phyloP scores from a whole-genome alignment of 805 yeast genomes.

The Candida ipomoeae region DNA sequence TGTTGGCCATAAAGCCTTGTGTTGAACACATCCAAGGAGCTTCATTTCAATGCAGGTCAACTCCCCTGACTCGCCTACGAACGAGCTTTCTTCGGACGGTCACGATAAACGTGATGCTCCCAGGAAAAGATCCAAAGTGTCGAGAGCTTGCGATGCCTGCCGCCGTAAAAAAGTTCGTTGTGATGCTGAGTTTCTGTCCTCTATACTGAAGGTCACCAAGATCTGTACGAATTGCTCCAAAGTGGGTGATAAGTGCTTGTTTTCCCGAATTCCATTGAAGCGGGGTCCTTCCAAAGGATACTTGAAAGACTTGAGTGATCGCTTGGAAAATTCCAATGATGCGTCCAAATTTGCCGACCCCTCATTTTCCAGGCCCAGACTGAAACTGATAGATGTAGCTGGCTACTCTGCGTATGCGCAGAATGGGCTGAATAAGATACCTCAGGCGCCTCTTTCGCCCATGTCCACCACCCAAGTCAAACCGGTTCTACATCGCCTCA shows the following conservation, averaged over 20 bases:
- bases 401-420: not conserved
- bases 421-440: conserved; percentile 1
- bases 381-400: conserved; percentile 15
- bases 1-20: not conserved
- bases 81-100: not conserved
- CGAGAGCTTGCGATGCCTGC: conserved; percentile 80
- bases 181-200: conserved; percentile 51
- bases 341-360: not conserved
- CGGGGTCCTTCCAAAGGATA: conserved; percentile 80
- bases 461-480: conserved; percentile 8
- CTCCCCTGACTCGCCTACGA: conserved; percentile 6
- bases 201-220: conserved; percentile 45
- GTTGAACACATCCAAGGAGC: not conserved
- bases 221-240: conserved; percentile 61
- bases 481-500: conserved; percentile 13
- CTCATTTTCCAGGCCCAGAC: conserved; percentile 10
- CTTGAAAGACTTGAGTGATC: conserved; percentile 40
- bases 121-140: conserved; percentile 66
- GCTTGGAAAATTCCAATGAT: conserved; percentile 13
- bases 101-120: conserved; percentile 19
- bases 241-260: conserved; percentile 58
- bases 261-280: conserved; percentile 67
- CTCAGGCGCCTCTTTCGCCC: conserved; percentile 9
- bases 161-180: conserved; percentile 70
- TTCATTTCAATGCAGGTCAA: not conserved